Evolutionary conservation across 148 eudicot genomes (phyloP).

Genomic region (Pouteria glomerata): DNA sequence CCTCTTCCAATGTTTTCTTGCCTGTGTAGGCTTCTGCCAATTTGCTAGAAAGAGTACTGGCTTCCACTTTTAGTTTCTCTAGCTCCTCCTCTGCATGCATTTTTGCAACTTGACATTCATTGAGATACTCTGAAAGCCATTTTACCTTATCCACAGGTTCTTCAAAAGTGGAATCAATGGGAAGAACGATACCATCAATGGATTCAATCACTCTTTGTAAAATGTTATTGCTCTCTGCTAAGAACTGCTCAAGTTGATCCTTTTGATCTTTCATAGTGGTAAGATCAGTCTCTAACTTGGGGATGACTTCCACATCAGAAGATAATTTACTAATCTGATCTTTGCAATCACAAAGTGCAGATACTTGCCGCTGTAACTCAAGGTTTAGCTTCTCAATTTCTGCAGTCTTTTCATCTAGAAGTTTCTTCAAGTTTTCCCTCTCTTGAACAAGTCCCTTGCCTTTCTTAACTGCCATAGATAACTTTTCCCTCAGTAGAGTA

Average conservation of each 20-base stretch:
- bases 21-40: constrained; percentile 37
- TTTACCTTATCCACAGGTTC: constrained; percentile 69
- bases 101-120: constrained; percentile 53
- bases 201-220: constrained; percentile 49
- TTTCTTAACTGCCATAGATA: constrained; percentile 94
- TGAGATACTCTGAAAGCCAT: constrained; percentile 52
- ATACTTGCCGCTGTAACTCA: constrained; percentile 50
- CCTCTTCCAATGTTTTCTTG: constrained; percentile 57
- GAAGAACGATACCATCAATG: constrained; percentile 43
- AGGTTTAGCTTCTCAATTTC: constrained; percentile 65
- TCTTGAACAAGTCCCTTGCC: constrained; percentile 98
- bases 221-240: constrained; percentile 57
- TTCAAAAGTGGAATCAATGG: constrained; percentile 35
- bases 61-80: constrained; percentile 40
- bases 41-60: constrained; percentile 37
- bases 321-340: constrained; percentile 51
- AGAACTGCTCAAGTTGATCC: constrained; percentile 64
- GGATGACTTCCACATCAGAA: constrained; percentile 45
- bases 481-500: constrained; percentile 68
- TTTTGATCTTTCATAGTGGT: constrained; percentile 37
- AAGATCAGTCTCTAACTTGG: constrained; percentile 64
- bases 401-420: constrained; percentile 61
- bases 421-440: constrained; percentile 71
- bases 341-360: constrained; percentile 36
- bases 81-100: constrained; percentile 51